These are phyloP conservation scores for Pseudogymnoascus sp. DNA, from an alignment of 2,329 filamentous ascomycete genomes.

Conservation along the genomic window DNA sequence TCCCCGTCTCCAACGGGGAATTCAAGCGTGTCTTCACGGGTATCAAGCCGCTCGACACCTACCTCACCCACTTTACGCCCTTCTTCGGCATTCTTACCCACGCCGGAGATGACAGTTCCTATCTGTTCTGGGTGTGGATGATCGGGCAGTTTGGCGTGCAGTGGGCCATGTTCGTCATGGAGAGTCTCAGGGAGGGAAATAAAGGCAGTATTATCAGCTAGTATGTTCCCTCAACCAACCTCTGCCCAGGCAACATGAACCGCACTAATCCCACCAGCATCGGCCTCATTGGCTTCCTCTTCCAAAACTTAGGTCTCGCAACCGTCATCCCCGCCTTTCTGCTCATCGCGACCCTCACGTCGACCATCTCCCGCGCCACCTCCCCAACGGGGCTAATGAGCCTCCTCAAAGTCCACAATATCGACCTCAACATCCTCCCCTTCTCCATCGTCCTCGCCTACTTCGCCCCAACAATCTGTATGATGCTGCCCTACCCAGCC, in stretches of 20 bases:
- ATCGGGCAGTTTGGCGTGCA: not conserved
- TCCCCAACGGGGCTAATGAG: not conserved
- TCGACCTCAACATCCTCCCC: slow-evolving; percentile 2
- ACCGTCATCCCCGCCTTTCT: slow-evolving; percentile 6
- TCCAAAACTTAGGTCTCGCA: slow-evolving; percentile 1
- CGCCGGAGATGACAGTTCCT: not conserved
- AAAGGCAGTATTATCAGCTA: not conserved
- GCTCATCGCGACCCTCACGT: not conserved
- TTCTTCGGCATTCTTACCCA: slow-evolving; percentile 1
- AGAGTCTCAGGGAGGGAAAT: slow-evolving; percentile 1
- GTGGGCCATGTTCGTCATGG: not conserved
- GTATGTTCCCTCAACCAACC: not conserved
- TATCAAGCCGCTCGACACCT: slow-evolving; percentile 4
- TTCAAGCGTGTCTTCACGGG: slow-evolving; percentile 12
- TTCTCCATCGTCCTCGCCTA: slow-evolving; percentile 4
- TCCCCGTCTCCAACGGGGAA: not conserved
- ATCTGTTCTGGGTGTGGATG: slow-evolving; percentile 10
- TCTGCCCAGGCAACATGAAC: not conserved
- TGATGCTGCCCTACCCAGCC: slow-evolving; percentile 4
- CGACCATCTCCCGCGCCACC: slow-evolving; percentile 1
- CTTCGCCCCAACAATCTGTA: not conserved
- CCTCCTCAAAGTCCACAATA: not conserved
- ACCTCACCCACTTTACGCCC: slow-evolving; percentile 1
- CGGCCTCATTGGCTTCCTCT: not conserved
- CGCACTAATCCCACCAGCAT: not conserved